A percentile compares a stretch with the other conserved stretches of the same genome.
Conservation (phyloP, 2,329 filamentous ascomycete species). For the Thyridium curvatum region DNA sequence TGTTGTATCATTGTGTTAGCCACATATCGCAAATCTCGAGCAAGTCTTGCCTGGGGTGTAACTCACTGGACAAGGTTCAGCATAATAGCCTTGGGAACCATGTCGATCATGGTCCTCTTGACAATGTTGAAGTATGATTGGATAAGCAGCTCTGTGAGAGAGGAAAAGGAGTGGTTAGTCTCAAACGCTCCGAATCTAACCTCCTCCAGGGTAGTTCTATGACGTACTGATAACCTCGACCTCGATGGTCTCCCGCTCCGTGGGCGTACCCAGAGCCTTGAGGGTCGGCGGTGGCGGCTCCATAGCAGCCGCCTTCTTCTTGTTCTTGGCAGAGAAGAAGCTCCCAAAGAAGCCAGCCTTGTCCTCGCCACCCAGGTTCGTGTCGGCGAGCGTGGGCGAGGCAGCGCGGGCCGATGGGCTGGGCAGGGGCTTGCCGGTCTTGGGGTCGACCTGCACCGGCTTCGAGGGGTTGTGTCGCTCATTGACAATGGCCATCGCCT, state of each 20-base stretch:
- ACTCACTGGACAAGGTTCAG: conserved; percentile 89
- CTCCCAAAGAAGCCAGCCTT: conserved; percentile 92
- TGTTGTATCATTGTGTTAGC: conserved; percentile 25
- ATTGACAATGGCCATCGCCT: conserved; percentile 96
- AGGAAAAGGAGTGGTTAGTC: background rate
- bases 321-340: conserved; percentile 99
- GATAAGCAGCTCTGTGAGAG: conserved; percentile 73
- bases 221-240: conserved; percentile 97
- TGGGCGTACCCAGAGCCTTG: conserved; percentile 89
- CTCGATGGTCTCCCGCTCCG: conserved; percentile 89
- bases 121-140: conserved; percentile 98
- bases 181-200: background rate
- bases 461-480: conserved; percentile 77
- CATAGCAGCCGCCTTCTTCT: conserved; percentile 99
- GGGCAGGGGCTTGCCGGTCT: conserved; percentile 91
- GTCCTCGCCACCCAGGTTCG: conserved; percentile 32
- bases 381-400: conserved; percentile 62
- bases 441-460: conserved; percentile 93
- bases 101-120: conserved; percentile 97
- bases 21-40: background rate
- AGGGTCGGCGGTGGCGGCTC: conserved; percentile 87
- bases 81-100: conserved; percentile 99
- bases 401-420: conserved; percentile 55
- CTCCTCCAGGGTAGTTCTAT: too few relatives aligned
- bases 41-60: background rate